A percentile compares a stretch with the other conserved stretches of the same genome.
Conservation (phyloP, 345 rosid species). For the Xanthoceras sorbifolium region DNA sequence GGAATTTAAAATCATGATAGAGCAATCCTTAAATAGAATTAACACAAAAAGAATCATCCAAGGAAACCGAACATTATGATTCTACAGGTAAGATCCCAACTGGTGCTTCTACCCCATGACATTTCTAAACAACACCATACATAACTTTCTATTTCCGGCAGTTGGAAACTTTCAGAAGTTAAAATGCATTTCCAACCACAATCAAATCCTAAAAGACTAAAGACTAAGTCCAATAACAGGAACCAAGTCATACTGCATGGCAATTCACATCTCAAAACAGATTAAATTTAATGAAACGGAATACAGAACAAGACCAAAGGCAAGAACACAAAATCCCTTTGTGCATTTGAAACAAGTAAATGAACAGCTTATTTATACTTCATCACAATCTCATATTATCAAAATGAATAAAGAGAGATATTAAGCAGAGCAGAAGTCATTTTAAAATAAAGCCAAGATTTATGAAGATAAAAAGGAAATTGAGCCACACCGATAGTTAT, state of each 20-base stretch:
- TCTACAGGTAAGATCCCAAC: neutral
- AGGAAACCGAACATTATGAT: neutral
- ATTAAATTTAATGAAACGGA: neutral
- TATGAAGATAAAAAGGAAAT: slow-evolving; percentile 21
- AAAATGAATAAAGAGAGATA: neutral
- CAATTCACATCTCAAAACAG: neutral
- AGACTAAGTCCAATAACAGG: neutral
- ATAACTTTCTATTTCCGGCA: neutral
- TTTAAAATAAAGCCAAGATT: neutral
- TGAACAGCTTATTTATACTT: neutral
- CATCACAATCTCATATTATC: neutral
- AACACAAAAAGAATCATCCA: neutral
- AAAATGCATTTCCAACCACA: neutral
- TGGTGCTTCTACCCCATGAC: neutral
- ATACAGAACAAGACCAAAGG: neutral
- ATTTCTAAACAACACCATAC: neutral
- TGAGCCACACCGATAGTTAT: slow-evolving; percentile 67
- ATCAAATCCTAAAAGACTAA: neutral
- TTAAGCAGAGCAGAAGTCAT: neutral
- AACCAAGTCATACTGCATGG: too few species aligned
- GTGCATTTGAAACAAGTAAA: neutral
- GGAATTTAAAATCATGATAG: slow-evolving; percentile 20
- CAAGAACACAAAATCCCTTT: neutral
- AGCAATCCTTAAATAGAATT: neutral
- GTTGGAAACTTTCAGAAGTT: neutral